phyloP scores from a whole-genome alignment of 2,329 filamentous ascomycete species.

The Akanthomyces lecanii region DNA sequence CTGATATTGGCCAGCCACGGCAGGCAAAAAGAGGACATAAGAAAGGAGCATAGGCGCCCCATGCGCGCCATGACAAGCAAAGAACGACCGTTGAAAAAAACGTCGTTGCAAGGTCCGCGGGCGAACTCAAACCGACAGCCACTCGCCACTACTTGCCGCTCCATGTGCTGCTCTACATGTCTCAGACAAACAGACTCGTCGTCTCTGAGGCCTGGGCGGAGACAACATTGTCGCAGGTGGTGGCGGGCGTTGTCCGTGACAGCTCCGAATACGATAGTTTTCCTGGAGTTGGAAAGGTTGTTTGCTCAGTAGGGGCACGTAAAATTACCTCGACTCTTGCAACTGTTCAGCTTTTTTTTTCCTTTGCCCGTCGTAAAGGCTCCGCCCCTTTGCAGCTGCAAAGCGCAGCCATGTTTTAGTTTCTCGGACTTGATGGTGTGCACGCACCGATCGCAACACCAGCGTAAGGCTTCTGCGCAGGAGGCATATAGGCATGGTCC shows the following conservation, averaged over 20 bases:
- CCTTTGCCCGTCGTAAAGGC: not conserved
- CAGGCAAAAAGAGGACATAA: not conserved
- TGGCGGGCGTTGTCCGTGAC: not conserved
- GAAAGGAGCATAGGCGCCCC: too few relatives aligned
- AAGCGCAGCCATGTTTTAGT: not conserved
- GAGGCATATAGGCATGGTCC: not conserved
- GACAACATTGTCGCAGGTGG: slow-evolving; percentile 10
- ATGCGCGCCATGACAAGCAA: too few relatives aligned
- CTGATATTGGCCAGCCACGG: not conserved
- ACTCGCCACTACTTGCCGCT: not conserved
- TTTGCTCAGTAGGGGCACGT: not conserved
- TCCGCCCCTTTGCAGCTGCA: slow-evolving; percentile 4
- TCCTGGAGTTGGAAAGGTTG: too few relatives aligned
- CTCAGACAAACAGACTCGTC: slow-evolving; percentile 1
- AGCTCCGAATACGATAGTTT: not conserved
- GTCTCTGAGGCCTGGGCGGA: slow-evolving; percentile 3
- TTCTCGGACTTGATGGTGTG: not conserved
- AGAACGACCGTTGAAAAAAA: not conserved
- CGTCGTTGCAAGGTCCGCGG: not conserved
- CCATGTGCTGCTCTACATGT: not conserved
- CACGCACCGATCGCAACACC: not conserved
- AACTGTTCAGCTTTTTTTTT: not conserved
- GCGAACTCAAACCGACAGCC: not conserved
- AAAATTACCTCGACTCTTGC: not conserved
- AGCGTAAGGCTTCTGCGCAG: not conserved